Percentiles rank a stretch among this genome's conserved stretches.
Evolutionary conservation across 129 eudicot species (phyloP).

Genomic region (Flaveria ramosissima): DNA sequence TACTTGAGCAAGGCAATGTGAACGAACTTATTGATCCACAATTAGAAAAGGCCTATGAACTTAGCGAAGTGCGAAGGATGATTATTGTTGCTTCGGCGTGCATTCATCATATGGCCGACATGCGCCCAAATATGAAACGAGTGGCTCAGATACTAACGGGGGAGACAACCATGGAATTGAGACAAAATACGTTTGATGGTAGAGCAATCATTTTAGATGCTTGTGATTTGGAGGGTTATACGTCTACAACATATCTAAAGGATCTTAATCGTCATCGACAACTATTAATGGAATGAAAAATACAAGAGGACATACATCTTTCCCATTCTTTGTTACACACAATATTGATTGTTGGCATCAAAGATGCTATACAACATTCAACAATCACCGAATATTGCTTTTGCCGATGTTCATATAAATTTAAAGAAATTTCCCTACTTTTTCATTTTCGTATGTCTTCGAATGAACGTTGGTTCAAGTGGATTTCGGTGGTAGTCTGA

Average conservation of each 20-base stretch:
- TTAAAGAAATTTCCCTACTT: conserved; percentile 5
- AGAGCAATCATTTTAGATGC: conserved; percentile 49
- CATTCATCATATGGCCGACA: conserved; percentile 59
- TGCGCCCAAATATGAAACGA: conserved; percentile 67
- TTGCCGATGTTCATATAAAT: conserved; percentile 1
- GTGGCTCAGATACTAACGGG: conserved; percentile 60
- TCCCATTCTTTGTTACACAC: conserved; percentile 4
- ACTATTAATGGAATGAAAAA: conserved; percentile 51
- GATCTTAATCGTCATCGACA: conserved; percentile 62
- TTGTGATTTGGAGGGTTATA: conserved; percentile 65
- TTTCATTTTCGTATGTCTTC: conserved; percentile 18
- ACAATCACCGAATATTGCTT: neutral
- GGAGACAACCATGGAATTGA: conserved; percentile 45
- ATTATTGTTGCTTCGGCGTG: conserved; percentile 61
- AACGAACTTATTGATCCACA: conserved; percentile 63
- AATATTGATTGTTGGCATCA: neutral
- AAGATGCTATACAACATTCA: conserved; percentile 12
- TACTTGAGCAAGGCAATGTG: conserved; percentile 47
- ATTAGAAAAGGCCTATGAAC: conserved; percentile 50
- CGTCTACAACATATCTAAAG: conserved; percentile 52
- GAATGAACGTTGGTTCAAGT: neutral
- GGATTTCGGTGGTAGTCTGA: neutral
- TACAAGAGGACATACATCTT: neutral
- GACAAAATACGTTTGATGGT: conserved; percentile 53
- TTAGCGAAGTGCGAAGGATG: conserved; percentile 47